Evolutionary conservation across 169 alveolate genomes (phyloP), one percentile per base, ranked within the genome.

Genomic region (Eimeria necatrix): DNA sequence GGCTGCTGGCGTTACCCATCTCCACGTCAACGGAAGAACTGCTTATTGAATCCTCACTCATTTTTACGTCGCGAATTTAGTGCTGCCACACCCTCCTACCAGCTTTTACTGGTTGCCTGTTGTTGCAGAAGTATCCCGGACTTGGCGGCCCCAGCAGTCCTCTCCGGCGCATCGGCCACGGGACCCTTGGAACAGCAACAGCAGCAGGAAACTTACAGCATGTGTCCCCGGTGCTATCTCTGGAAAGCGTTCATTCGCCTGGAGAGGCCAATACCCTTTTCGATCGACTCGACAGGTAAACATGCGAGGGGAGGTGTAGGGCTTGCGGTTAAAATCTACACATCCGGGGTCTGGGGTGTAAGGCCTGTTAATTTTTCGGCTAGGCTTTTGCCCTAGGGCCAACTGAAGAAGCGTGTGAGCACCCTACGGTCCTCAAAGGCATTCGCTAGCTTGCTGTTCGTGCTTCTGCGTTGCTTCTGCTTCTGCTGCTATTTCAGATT

Each of bases 141-240:
- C 88, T 78, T 3, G 68, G 88, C 70, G 68, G 61, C 88, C 88
- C 88, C 49, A 64, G 49, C 88, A 78, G 88, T 4, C 88, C 88
- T n/a, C 88, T 78, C 46, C 88, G 24, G 68, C 32, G 68, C 46
- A 22, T 78, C 70, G 88, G 88, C 3, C 49, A 59, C 49, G 71
- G 46, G 51, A 7, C 4, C n/a, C 49, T 14, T 0, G 32, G 26
- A 48, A 46, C 88, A 78, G 70, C 52, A 52, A 64, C 88, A 78
- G 52, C 88, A 48, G 68, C 88, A 78, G 88, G 70, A 24, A 59
- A 49, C 70, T 78, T 59, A 5, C 49, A 78, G 53, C 88, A 78
- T 59, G 0, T 78, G 48, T 48, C 88, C 1, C 88, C 88, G 12
- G 88, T 78, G 32, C 88, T 78, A 5, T 78, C 88, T 12, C 53